Base-by-base conservation (phyloP, 1,284 basidiomycete genomes). In the Takashimella koratensis region DNA sequence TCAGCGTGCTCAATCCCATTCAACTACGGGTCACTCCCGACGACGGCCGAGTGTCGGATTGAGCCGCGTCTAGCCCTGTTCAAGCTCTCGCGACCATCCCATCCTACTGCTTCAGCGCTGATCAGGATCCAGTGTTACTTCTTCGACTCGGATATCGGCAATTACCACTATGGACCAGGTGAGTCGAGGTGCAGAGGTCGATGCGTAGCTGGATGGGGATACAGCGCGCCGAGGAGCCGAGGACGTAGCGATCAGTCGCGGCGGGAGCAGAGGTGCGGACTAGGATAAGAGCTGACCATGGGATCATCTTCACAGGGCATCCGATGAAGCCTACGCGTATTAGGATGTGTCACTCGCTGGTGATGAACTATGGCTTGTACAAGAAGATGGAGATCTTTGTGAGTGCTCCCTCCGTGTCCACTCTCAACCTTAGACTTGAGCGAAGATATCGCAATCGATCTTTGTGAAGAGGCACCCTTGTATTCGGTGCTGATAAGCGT, bases 301-400 rank as follows among this genome's bases (percentile, higher is more conserved):
- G n/a, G n/a, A n/a, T n/a, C n/a, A n/a, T n/a, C n/a, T 40, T 13
- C 43, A 4, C 45, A 67, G 75, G 73, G 5, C 76, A 79, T 56
- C 77, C 75, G 1, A 96, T 96, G 92, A 96, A 97, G 75, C 93
- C 94, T 11, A 94, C 91, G 21, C 82, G 95, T 21, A 97, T 98
- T 79, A 87, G 95, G 64, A 98, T 99, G 96, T 97, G 94, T 71
- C 96, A 99, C 77, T 95, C 93, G 8, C 82, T 99, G 40, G 95
- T 98, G 52, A 98, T 98, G 96, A 98, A 98, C 79, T 98, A 98
- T 72, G 94, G 94, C 22, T 77, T 95, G 16, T 95, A 95, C 79
- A 93, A 93, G 78, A 90, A 91, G 76, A 95, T 95, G 91, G 91
- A 95, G 76, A 95, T 96, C 60, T 94, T 94, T 66, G 91, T 94